Evolutionary conservation across 192 early-diverging fungal genomes (phyloP), one percentile per base, ranked within the genome.

Genomic region (Coemansia sp.): DNA sequence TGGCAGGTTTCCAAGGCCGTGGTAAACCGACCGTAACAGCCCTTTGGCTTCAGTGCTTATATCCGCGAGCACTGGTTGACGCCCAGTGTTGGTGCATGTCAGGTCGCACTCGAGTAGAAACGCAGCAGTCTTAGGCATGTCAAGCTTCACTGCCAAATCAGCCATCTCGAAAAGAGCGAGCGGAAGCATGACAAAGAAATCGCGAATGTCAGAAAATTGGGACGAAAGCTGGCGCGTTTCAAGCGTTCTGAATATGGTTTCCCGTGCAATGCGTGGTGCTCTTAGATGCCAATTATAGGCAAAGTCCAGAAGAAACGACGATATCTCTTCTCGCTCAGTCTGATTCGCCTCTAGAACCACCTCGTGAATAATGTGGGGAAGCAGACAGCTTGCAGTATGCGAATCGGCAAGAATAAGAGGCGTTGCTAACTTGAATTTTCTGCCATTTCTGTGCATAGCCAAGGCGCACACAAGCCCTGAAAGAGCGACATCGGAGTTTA

Each of bases 21-120:
- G 66, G 47, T 82, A 77, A 16, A 73, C 71, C 6, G 59, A 48
- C 15, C 66, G 65, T 65, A 82, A 61, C 41, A 82, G 58, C 56
- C 48, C 65, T 6, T 69, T 61, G 5, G 80, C 80, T 36, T 73
- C 80, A 8, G 41, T 51, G 8, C 68, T 68, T 15, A 82, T 70
- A 21, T 56, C 61, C 12, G 48, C 55, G 15, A 77, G 61, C 5
- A 62, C 68, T 32, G 69, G 56, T 12, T 63, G 63, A 36, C 58
- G 69, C 4, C 46, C 72, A 6, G 61, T 45, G 8, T 63, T 68
- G 1, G 74, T 68, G 55, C 80, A 82, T 1, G 71, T 74, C 51
- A 82, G 52, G 51, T 82, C 80, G 52, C 68, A 77, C 16, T 82
- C 80, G n/a, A 82, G 71, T 63, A 82, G 52, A 22, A 82, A 77